Evolutionary conservation across 2,329 filamentous ascomycete genomes (phyloP).

Genomic region (Epichloe amarillans): DNA sequence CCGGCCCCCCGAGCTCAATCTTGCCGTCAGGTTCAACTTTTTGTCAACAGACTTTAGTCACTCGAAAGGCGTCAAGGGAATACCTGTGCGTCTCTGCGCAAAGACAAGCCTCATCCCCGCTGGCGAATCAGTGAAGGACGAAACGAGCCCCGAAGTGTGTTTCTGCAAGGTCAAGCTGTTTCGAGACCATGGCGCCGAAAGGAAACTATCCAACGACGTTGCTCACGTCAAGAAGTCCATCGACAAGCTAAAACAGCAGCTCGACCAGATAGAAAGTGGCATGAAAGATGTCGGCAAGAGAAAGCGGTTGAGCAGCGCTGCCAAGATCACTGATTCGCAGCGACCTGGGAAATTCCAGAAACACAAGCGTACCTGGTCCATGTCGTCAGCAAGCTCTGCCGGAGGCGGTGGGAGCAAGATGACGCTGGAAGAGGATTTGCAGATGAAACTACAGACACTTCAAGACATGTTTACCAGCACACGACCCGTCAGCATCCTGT

Average conservation of each 20-base stretch:
- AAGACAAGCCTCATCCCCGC: conserved; percentile 63
- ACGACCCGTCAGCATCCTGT: conserved; percentile 63
- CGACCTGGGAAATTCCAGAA: conserved; percentile 74
- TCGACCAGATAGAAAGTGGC: conserved; percentile 60
- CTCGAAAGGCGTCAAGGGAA: conserved; percentile 96
- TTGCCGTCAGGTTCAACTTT: conserved; percentile 95
- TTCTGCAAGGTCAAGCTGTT: conserved; percentile 97
- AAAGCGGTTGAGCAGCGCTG: conserved; percentile 39
- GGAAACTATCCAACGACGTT: conserved; percentile 88
- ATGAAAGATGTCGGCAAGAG: conserved; percentile 55
- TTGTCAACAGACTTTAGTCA: conserved; percentile 97
- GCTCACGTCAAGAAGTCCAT: conserved; percentile 94
- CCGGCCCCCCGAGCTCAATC: conserved; percentile 58
- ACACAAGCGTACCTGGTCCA: conserved; percentile 90
- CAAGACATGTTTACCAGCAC: conserved; percentile 87
- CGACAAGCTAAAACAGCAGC: conserved; percentile 90
- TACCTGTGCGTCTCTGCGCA: conserved; percentile 81
- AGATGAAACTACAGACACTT: conserved; percentile 62
- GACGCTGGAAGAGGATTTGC: conserved; percentile 61
- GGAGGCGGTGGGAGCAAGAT: conserved; percentile 29
- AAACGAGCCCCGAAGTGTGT: conserved; percentile 55
- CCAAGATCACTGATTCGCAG: conserved; percentile 35
- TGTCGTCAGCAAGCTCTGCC: conserved; percentile 63
- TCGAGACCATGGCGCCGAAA: conserved; percentile 86
- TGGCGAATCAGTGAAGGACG: conserved; percentile 34